Evolutionary conservation across 2,329 filamentous ascomycete species (phyloP).

Genomic region (Penicillium vulpinum): DNA sequence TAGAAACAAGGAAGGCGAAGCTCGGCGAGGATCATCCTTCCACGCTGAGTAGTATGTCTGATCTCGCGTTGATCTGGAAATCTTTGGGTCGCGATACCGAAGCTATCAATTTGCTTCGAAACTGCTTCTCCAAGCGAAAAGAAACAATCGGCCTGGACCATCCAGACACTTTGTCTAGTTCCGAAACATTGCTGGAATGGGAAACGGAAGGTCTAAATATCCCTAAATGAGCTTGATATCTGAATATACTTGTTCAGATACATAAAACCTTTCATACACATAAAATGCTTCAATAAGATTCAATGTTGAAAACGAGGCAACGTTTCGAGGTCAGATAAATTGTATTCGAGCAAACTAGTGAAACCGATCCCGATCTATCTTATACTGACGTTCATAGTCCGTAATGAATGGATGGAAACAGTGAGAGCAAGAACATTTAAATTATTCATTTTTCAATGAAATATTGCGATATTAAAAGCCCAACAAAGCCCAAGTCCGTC

Average conservation of each 20-base stretch:
- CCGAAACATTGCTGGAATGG: constrained; percentile 3
- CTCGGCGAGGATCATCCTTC: neutral
- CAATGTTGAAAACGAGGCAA: neutral
- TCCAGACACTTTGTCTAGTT: neutral
- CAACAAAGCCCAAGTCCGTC: no score
- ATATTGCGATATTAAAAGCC: no score
- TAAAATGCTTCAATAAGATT: neutral
- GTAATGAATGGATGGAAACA: no score
- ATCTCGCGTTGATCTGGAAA: neutral
- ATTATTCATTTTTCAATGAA: no score
- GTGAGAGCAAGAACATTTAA: no score
- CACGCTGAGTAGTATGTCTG: neutral
- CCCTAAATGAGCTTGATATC: no score
- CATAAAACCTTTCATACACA: no score
- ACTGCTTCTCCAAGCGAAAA: neutral
- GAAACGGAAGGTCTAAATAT: neutral
- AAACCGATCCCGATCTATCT: no score
- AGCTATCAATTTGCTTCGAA: constrained; percentile 1
- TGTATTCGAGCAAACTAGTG: no score
- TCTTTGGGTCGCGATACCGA: neutral
- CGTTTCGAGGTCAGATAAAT: no score
- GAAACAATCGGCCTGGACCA: neutral
- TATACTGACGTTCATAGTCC: no score
- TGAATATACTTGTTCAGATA: no score
- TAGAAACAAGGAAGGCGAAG: neutral